These are phyloP conservation scores for Leccinum griseonigrum DNA, from an alignment of 1,284 basidiomycete genomes.

Conservation along the genomic window DNA sequence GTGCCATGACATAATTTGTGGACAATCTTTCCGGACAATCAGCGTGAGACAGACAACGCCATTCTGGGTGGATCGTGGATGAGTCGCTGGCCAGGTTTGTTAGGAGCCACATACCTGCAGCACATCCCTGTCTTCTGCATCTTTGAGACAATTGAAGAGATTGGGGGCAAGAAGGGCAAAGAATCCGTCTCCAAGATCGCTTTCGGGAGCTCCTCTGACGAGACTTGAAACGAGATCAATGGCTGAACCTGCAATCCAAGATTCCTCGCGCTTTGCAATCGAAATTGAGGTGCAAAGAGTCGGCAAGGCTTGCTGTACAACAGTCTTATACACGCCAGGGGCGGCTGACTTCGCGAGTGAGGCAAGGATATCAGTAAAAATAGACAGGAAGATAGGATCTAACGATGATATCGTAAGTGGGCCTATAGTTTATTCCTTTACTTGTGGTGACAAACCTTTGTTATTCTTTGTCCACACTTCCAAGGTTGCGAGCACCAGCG, in stretches of 20 bases:
- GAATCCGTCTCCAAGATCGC: conserved; percentile 73
- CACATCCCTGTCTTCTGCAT: conserved; percentile 79
- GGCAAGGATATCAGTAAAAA: conserved; percentile 80
- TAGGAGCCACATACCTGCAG: conserved; percentile 58
- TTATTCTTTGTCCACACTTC: conserved; percentile 84
- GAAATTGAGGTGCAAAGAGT: conserved; percentile 65
- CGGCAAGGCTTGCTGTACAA: conserved; percentile 75
- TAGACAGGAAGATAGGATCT: conserved; percentile 90
- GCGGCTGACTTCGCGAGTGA: conserved; percentile 62
- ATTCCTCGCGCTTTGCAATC: conserved; percentile 57
- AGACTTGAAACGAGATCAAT: conserved; percentile 79
- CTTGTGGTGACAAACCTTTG: conserved; percentile 51
- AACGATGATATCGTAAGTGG: conserved; percentile 9
- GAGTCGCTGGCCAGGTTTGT: not conserved
- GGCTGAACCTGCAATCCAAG: conserved; percentile 72
- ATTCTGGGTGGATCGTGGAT: conserved; percentile 48
- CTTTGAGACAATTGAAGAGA: conserved; percentile 67
- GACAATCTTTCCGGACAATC: conserved; percentile 83
- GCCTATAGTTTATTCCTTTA: not conserved
- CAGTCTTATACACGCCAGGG: conserved; percentile 62
- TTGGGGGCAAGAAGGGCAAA: conserved; percentile 71
- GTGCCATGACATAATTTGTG: conserved; percentile 76
- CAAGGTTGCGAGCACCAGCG: conserved; percentile 64
- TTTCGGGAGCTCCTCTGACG: conserved; percentile 60
- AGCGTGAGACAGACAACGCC: conserved; percentile 81